A percentile compares a stretch with the other conserved stretches of the same genome.
Evolutionary conservation across 2,329 filamentous ascomycete genomes (phyloP).

Genomic region (Pseudogymnoascus sp.): DNA sequence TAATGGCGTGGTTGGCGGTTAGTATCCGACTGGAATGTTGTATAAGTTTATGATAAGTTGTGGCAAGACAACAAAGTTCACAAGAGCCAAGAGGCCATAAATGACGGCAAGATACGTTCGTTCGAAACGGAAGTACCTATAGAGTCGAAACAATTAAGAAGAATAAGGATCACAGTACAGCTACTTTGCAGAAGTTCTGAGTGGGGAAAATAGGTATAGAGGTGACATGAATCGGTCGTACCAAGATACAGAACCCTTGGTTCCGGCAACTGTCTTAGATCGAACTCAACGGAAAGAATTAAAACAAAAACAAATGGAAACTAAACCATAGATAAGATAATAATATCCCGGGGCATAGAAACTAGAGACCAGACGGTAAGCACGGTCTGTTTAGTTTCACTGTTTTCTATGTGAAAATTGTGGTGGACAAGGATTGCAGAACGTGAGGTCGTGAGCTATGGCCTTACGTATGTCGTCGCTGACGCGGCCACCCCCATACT

Average conservation of each 20-base stretch:
- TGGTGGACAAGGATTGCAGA: neutral
- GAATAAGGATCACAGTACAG: neutral
- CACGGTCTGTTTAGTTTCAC: neutral
- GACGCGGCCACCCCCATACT: slow-evolving; percentile 6
- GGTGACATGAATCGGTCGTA: neutral
- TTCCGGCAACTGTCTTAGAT: neutral
- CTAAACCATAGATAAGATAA: neutral
- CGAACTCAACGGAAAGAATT: neutral
- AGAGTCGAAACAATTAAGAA: neutral
- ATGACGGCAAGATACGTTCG: neutral
- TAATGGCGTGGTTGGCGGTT: neutral
- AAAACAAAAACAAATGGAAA: neutral
- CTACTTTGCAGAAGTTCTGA: neutral
- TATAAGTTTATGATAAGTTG: neutral
- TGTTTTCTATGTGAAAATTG: neutral
- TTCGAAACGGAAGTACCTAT: neutral
- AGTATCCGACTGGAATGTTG: neutral
- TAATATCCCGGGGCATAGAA: neutral
- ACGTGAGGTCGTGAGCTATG: neutral
- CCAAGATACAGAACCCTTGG: neutral
- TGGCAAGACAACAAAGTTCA: neutral
- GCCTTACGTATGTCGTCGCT: slow-evolving; percentile 5
- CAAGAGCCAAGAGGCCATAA: neutral
- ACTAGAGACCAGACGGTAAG: neutral
- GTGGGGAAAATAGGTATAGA: neutral